phyloP scores from a whole-genome alignment of 306 rosid species.

The Begonia peltatifolia region DNA sequence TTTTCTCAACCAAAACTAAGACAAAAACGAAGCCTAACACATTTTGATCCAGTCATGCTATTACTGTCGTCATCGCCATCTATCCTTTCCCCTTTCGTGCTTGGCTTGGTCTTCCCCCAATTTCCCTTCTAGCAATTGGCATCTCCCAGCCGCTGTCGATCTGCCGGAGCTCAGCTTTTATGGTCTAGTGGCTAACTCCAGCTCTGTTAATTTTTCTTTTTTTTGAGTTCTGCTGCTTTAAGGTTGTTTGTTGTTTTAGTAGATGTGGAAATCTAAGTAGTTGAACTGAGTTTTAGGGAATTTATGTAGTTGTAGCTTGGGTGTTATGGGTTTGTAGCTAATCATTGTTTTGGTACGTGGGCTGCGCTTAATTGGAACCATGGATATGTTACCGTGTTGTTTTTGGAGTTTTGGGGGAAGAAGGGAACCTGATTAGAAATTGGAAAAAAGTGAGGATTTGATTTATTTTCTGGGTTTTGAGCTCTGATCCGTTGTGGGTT shows the following conservation, averaged over 20 bases:
- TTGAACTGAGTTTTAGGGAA: background rate
- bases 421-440: slow-evolving; percentile 23
- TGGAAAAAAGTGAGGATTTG: slow-evolving; percentile 7
- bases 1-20: slow-evolving; percentile 8
- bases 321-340: slow-evolving; percentile 8
- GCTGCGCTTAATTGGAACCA: slow-evolving; percentile 30
- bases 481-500: slow-evolving; percentile 12
- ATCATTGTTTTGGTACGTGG: slow-evolving; percentile 24
- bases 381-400: slow-evolving; percentile 32
- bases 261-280: background rate
- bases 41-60: slow-evolving; percentile 5
- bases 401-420: slow-evolving; percentile 41
- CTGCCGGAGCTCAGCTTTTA: background rate
- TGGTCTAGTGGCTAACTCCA: slow-evolving; percentile 2
- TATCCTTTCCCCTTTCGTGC: background rate
- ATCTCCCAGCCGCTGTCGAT: slow-evolving; percentile 2
- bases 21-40: slow-evolving; percentile 10
- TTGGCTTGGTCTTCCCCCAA: background rate
- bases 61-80: slow-evolving; percentile 7
- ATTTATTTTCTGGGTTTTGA: slow-evolving; percentile 4
- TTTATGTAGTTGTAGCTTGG: background rate
- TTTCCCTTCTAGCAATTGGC: background rate
- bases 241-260: background rate
- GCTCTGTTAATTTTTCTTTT: background rate
- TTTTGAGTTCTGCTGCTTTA: background rate